A percentile compares a stretch with the other conserved stretches of the same genome.
Conservation (phyloP, 345 rosid species). For the Aegle marmelos region DNA sequence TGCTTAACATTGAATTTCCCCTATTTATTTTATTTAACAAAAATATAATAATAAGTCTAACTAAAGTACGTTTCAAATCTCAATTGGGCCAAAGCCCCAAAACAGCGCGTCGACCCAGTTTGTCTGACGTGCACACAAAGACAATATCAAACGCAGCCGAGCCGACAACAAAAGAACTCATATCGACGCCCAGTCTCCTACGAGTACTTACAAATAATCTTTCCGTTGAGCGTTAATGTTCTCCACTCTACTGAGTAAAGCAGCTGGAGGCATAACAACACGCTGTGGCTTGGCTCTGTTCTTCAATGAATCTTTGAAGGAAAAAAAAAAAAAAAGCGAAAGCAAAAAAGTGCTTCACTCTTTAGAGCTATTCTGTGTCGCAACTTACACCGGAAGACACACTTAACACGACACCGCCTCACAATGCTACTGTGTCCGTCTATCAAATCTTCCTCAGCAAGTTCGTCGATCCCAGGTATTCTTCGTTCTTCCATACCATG, state of each 20-base stretch:
- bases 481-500: neutral
- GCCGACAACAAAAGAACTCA: neutral
- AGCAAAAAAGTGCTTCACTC: neutral
- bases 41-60: too few relatives aligned
- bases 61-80: too few relatives aligned
- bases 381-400: neutral
- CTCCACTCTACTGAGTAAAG: neutral
- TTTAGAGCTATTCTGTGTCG: neutral
- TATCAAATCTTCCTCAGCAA: conserved; percentile 43
- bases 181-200: neutral
- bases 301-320: too few relatives aligned
- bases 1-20: too few relatives aligned
- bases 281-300: too few relatives aligned
- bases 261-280: too few relatives aligned
- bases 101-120: too few relatives aligned
- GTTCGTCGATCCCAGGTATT: conserved; percentile 18
- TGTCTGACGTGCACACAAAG: too few relatives aligned
- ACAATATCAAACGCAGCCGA: too few relatives aligned
- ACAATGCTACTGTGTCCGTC: conserved; percentile 49
- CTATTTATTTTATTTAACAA: too few relatives aligned
- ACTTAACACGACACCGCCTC: neutral
- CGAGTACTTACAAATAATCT: neutral
- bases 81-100: too few relatives aligned
- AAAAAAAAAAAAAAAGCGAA: neutral
- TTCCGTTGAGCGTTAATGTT: neutral